phyloP scores from a whole-genome alignment of 768 basidiomycete genomes.

The Cyathus striatus region DNA sequence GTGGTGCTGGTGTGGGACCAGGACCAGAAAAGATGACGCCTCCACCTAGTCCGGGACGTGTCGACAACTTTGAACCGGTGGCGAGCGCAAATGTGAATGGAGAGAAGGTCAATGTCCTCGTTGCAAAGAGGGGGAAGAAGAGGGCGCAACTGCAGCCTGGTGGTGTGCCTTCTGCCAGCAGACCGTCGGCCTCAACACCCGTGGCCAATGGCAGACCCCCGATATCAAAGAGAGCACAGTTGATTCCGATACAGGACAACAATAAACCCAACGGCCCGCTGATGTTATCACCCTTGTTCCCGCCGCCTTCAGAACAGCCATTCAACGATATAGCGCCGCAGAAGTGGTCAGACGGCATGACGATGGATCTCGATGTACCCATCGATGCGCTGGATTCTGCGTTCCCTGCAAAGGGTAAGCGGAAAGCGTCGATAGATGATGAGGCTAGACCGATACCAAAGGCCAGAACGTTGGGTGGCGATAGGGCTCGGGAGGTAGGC shows the following conservation, averaged over 20 bases:
- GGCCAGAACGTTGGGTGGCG: slow-evolving; percentile 66
- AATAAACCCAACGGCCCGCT: slow-evolving; percentile 13
- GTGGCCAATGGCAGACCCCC: slow-evolving; percentile 12
- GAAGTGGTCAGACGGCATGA: slow-evolving; percentile 30
- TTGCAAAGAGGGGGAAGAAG: slow-evolving; percentile 63
- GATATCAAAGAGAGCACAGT: slow-evolving; percentile 29
- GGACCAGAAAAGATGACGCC: slow-evolving; percentile 34
- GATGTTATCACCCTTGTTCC: slow-evolving; percentile 28
- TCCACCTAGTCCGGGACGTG: slow-evolving; percentile 26
- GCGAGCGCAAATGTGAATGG: no score
- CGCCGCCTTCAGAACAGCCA: slow-evolving; percentile 43
- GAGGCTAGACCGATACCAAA: slow-evolving; percentile 23
- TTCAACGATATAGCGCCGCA: slow-evolving; percentile 30
- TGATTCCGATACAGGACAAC: slow-evolving; percentile 22
- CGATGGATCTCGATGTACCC: slow-evolving; percentile 51
- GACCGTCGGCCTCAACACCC: slow-evolving; percentile 1
- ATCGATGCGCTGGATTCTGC: slow-evolving; percentile 49
- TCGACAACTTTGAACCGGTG: slow-evolving; percentile 33
- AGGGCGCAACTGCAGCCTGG: slow-evolving; percentile 52
- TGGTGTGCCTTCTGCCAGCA: slow-evolving; percentile 17
- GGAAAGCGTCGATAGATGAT: slow-evolving; percentile 44
- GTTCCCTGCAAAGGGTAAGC: slow-evolving; percentile 37
- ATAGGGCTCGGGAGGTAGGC: slow-evolving; percentile 44
- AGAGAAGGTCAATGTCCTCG: slow-evolving; percentile 66
- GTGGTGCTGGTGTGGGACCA: background rate